Evolutionary conservation across 2,329 filamentous ascomycete genomes (phyloP), one percentile per base, ranked within the genome.

Genomic region (Exophiala sp.): DNA sequence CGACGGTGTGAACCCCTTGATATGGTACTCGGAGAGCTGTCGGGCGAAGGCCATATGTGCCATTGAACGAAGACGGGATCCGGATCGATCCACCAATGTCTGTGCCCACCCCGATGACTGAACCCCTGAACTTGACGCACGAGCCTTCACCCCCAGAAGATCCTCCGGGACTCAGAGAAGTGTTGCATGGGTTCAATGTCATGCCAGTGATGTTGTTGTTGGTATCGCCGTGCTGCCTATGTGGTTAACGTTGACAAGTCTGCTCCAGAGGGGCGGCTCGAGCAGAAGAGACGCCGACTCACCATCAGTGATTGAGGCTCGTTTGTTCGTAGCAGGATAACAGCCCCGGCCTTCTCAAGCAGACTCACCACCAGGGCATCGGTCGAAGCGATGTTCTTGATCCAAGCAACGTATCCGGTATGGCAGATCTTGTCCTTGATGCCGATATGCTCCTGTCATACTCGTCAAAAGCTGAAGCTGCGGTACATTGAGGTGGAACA

Each of bases 291-390:
- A 32, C 14, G 18, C 13, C 35, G 2, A 41, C 24, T 10, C 42
- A 43, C 62, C 71, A 77, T 73, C 56, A 79, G 67, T 0, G 73
- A 77, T 51, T 77, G 73, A 1, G 77, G 75, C 1, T 79, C 62
- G 51, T 78, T 79, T 3, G 77, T 80, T 60, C 79, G 77, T 61
- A 79, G 69, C 27, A 43, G 46, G 40, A 53, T 19, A 8, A 59
- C 41, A 1, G 75, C 74, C 3, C 75, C 75, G 2, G 68, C 65
- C 8, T 60, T 58, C 2, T 73, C 62, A 3, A 78, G 58, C 22
- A 71, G 54, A 6, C 56, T 50, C 13, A 64, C 62, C 7, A 66
- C 50, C 2, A 61, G 56, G 23, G 59, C 59, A 6, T 60, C 60
- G 2, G 52, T 56, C 16, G 46, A 38, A 0, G 64, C 59, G 1